Conservation (phyloP, 2,329 filamentous ascomycete genomes). For the Sporothrix brunneoviolacea region DNA sequence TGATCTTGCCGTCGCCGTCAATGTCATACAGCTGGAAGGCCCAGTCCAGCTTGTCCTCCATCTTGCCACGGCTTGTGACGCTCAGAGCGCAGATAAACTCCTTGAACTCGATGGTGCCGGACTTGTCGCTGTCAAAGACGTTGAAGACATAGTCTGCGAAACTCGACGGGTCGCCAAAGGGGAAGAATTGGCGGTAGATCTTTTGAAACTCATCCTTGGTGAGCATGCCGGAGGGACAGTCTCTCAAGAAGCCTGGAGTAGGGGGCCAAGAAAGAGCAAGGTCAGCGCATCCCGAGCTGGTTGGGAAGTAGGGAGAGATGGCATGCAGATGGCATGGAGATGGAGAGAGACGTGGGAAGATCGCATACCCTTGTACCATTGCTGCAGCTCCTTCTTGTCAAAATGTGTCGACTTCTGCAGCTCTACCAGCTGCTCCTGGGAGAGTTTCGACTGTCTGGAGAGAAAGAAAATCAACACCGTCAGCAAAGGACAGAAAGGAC, state of each 20-base stretch:
- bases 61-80: slow-evolving; percentile 93
- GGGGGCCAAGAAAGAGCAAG: background rate
- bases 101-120: slow-evolving; percentile 97
- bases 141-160: slow-evolving; percentile 99
- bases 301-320: background rate
- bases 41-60: slow-evolving; percentile 99
- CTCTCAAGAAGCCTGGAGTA: slow-evolving; percentile 84
- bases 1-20: slow-evolving; percentile 97
- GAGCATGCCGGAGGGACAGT: slow-evolving; percentile 93
- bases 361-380: slow-evolving; percentile 95
- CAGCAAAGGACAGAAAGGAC: background rate
- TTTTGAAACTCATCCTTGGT: slow-evolving; percentile 99
- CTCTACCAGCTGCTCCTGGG: slow-evolving; percentile 89
- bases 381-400: slow-evolving; percentile 98
- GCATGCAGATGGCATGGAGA: background rate
- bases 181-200: slow-evolving; percentile 99
- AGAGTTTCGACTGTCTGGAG: slow-evolving; percentile 91
- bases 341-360: background rate
- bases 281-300: background rate
- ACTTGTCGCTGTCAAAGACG: slow-evolving; percentile 96
- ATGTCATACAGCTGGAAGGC: slow-evolving; percentile 99
- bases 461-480: background rate
- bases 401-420: slow-evolving; percentile 97
- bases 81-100: slow-evolving; percentile 98
- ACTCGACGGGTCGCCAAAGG: slow-evolving; percentile 92